phyloP scores from a whole-genome alignment of 2,329 filamentous ascomycete species.

The Trichoderma cornu-damae region DNA sequence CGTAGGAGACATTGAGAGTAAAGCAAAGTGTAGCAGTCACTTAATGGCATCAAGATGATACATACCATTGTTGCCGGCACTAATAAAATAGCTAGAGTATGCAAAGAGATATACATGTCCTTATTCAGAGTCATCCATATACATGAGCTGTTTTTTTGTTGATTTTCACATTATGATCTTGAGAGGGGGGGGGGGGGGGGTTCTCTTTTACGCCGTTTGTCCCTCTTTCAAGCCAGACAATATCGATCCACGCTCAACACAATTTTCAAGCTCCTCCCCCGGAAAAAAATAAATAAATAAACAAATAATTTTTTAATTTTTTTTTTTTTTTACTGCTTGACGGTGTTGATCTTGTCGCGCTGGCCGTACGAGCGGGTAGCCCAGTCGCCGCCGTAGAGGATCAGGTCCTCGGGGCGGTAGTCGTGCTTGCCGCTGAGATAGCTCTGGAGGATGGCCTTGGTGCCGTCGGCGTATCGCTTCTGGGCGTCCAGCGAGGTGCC shows the following conservation, averaged over 20 bases:
- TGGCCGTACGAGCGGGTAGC: slow-evolving; percentile 91
- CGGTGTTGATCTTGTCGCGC: slow-evolving; percentile 43
- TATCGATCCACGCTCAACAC: neutral
- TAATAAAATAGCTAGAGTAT: slow-evolving; percentile 2
- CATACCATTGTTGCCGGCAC: slow-evolving; percentile 6
- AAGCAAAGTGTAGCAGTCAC: neutral
- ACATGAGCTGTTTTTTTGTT: slow-evolving; percentile 3
- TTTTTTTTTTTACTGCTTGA: neutral
- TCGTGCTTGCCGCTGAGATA: slow-evolving; percentile 86
- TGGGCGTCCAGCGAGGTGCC: slow-evolving; percentile 98
- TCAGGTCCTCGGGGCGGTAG: slow-evolving; percentile 86
- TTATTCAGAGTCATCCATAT: slow-evolving; percentile 8
- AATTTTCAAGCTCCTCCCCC: neutral
- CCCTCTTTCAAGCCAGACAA: neutral
- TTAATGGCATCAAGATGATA: neutral
- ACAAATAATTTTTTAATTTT: neutral
- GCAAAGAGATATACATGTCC: neutral
- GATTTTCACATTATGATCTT: neutral
- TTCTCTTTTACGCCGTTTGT: neutral
- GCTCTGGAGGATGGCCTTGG: slow-evolving; percentile 83
- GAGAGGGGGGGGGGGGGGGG: too few relatives aligned
- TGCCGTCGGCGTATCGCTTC: slow-evolving; percentile 81
- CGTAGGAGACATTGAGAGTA: too few relatives aligned
- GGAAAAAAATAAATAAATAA: too few relatives aligned
- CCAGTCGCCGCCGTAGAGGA: slow-evolving; percentile 85